phyloP scores from a whole-genome alignment of 306 rosid species.

The Potentilla sterilis region DNA sequence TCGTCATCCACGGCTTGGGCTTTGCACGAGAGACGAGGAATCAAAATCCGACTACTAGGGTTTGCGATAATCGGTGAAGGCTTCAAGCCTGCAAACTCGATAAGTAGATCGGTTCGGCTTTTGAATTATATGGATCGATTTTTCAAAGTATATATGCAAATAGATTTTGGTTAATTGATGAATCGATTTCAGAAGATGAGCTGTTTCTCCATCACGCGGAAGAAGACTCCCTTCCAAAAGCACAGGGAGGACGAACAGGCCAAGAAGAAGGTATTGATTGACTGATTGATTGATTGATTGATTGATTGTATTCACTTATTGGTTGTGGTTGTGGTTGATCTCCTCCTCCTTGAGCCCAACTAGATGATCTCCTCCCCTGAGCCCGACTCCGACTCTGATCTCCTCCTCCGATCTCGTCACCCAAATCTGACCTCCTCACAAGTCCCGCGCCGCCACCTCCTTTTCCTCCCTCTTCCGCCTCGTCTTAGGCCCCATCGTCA shows the following conservation, averaged over 20 bases:
- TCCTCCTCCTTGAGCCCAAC: too few relatives aligned
- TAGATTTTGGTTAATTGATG: neutral
- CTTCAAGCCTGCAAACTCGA: neutral
- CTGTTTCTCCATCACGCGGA: slow-evolving; percentile 89
- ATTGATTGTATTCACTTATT: neutral
- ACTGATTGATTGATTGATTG: neutral
- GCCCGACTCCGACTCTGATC: too few relatives aligned
- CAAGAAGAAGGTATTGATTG: slow-evolving; percentile 69
- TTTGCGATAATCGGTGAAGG: too few relatives aligned
- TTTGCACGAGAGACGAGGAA: neutral
- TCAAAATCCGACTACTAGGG: slow-evolving; percentile 14
- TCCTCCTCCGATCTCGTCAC: too few relatives aligned
- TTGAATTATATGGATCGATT: too few relatives aligned
- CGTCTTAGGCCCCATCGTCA: too few relatives aligned
- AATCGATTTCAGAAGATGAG: slow-evolving; percentile 60
- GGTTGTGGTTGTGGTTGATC: neutral
- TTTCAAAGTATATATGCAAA: too few relatives aligned
- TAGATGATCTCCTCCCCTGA: too few relatives aligned
- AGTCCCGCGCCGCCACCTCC: too few relatives aligned
- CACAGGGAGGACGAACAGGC: slow-evolving; percentile 99
- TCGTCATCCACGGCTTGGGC: neutral
- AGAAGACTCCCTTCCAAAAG: slow-evolving; percentile 95
- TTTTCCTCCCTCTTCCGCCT: too few relatives aligned
- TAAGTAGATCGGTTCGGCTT: slow-evolving; percentile 14
- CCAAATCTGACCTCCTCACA: too few relatives aligned